phyloP scores from a whole-genome alignment of 2,329 filamentous ascomycete species.

The Aspergillus sp. region DNA sequence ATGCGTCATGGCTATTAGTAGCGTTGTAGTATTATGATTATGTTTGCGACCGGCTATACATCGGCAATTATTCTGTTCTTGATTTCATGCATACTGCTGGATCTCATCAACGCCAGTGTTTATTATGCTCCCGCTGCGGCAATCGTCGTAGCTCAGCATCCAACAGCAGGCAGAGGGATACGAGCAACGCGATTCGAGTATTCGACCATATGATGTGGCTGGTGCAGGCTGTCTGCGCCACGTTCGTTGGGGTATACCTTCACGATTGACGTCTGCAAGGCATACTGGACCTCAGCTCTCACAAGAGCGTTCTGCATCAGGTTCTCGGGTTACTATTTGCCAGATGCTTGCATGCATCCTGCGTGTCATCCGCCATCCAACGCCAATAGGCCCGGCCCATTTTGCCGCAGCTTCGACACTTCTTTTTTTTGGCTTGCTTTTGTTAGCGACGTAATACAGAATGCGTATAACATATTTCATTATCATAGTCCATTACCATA shows the following conservation, averaged over 20 bases:
- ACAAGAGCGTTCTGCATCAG: too few species aligned
- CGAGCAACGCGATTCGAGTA: neutral
- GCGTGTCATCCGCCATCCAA: too few species aligned
- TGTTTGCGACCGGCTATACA: neutral
- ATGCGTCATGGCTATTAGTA: too few species aligned
- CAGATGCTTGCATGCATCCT: too few species aligned
- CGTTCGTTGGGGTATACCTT: neutral
- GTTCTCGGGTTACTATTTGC: too few species aligned
- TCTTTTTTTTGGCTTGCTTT: too few species aligned
- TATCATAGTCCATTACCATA: too few species aligned
- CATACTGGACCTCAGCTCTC: neutral
- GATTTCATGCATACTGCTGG: neutral
- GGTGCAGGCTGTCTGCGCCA: constrained; percentile 2
- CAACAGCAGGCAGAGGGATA: neutral
- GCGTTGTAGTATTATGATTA: neutral
- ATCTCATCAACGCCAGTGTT: too few species aligned
- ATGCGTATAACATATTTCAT: too few species aligned
- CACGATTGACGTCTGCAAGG: neutral
- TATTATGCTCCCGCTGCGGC: neutral
- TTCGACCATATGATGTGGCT: constrained; percentile 3
- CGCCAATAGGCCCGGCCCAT: too few species aligned
- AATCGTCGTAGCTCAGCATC: neutral
- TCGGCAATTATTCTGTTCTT: neutral
- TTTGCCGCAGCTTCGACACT: too few species aligned
- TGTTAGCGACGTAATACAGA: too few species aligned